Percentiles rank a stretch among this genome's conserved stretches.
phyloP scores from a whole-genome alignment of 176 grass and related monocot genomes.

The Ananas comosus region DNA sequence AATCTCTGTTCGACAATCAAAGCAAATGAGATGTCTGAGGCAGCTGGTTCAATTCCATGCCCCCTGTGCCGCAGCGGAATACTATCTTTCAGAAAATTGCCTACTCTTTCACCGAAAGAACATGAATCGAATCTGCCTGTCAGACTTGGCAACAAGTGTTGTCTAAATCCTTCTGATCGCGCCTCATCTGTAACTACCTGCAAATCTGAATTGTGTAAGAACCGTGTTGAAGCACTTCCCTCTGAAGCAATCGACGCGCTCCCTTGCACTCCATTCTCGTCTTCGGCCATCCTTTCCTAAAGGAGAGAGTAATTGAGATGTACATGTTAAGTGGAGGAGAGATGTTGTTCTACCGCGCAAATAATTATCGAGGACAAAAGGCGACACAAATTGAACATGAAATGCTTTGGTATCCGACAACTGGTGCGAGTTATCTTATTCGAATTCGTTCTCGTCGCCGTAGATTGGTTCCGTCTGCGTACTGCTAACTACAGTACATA shows the following conservation, averaged over 20 bases:
- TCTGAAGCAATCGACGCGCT: constrained; percentile 20
- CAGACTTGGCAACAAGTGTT: constrained; percentile 7
- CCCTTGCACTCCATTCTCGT: constrained; percentile 23
- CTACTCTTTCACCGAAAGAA: constrained; percentile 11
- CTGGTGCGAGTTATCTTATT: no score
- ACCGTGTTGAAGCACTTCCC: constrained; percentile 14
- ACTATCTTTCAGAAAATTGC: constrained; percentile 44
- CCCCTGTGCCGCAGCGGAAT: constrained; percentile 78
- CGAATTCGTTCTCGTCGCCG: no score
- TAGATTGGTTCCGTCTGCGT: no score
- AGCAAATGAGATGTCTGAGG: constrained; percentile 29
- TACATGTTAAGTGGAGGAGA: not conserved
- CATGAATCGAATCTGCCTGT: constrained; percentile 6
- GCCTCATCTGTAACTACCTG: constrained; percentile 9
- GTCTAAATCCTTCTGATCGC: not conserved
- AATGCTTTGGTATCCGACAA: no score
- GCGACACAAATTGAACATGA: no score
- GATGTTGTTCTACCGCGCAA: not conserved
- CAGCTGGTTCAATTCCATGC: constrained; percentile 68
- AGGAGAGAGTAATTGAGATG: not conserved
- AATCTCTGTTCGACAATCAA: constrained; percentile 73
- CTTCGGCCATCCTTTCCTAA: constrained; percentile 34
- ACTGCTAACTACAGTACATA: no score
- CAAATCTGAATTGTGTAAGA: constrained; percentile 19
- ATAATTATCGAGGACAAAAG: not conserved